Base-by-base conservation (phyloP, 345 rosid genomes). In the Noccaea bulbosa region DNA sequence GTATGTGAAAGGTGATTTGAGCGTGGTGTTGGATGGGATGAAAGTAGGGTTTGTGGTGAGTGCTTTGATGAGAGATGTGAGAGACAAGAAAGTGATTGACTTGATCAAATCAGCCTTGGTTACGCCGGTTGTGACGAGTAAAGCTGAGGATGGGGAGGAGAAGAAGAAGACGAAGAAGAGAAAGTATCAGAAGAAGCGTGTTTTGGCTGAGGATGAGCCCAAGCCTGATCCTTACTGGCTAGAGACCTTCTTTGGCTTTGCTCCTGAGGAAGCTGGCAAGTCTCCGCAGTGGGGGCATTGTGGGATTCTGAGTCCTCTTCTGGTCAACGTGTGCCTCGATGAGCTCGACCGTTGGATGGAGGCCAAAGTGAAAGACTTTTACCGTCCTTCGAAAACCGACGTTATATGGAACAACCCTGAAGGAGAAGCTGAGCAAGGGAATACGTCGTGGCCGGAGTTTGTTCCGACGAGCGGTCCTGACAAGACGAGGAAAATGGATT, bases 381-480 rank as follows among this genome's bases (percentile, higher is more conserved):
- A 91, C 82, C 74, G 40, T 67, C 97, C 97, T 49, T 93, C 99
- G 1, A 91, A 91, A 73, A 91, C 80, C 54, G 99, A 91, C 79
- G 97, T 91, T 47, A 87, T 91, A 67, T 93, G 97, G 98, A 91
- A 89, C 77, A 85, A 72, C 64, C 98, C 95, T 0, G 96, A 89
- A 76, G 97, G 97, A 65, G 98, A 89, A 80, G 83, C 80, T 16
- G 99, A 93, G 63, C 97, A 86, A 16, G 99, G 99, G 12, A 93
- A 89, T 70, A 89, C 97, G 35, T 93, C 96, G 30, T 93, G 99
- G 98, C 97, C 98, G 0, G 98, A 93, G 68, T 93, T 93, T 60
- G 98, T 93, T 43, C 98, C 97, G 0, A 93, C 97, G n/a, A 93
- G 98, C 64, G 96, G 98, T 27, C 97, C 98, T 9, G 97, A 93